These are phyloP conservation scores for Fusarium sp. DNA, from an alignment of 2,329 filamentous ascomycete species.

Conservation along the genomic window DNA sequence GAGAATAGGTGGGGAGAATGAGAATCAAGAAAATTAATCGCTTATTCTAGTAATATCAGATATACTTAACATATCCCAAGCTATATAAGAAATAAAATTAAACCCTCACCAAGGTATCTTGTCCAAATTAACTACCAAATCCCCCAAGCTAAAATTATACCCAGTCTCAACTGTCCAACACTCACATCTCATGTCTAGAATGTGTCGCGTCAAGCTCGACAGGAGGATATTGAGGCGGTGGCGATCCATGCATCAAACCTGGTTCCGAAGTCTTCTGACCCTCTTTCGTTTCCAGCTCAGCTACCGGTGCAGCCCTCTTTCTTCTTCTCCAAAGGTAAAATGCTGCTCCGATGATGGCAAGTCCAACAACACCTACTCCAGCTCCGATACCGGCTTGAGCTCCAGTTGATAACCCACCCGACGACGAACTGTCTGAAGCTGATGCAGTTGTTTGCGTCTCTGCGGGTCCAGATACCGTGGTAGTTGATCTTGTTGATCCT, in stretches of 20 bases:
- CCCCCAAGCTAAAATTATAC: too few relatives aligned
- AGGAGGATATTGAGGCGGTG: background rate
- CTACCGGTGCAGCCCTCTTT: rapidly evolving
- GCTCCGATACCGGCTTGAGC: background rate
- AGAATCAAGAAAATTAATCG: too few relatives aligned
- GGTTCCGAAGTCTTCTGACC: background rate
- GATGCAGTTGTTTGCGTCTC: background rate
- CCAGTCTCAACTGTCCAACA: rapidly evolving
- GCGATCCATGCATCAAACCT: rapidly evolving
- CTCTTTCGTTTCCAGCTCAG: background rate
- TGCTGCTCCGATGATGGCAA: background rate
- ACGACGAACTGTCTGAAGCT: background rate
- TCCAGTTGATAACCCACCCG: background rate
- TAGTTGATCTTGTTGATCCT: background rate
- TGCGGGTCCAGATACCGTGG: background rate
- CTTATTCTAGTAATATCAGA: too few relatives aligned
- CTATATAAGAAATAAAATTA: too few relatives aligned
- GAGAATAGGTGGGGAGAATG: too few relatives aligned
- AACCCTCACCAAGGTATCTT: too few relatives aligned
- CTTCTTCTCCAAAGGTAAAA: slow-evolving; percentile 2
- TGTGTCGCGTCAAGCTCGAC: background rate
- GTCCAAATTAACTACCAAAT: too few relatives aligned
- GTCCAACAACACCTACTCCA: background rate
- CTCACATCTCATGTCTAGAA: background rate
- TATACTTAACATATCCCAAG: too few relatives aligned